Evolutionary conservation across 495 filamentous ascomycete genomes (phyloP), one percentile per base, ranked within the genome.

Genomic region (Aspergillus avenaceus): DNA sequence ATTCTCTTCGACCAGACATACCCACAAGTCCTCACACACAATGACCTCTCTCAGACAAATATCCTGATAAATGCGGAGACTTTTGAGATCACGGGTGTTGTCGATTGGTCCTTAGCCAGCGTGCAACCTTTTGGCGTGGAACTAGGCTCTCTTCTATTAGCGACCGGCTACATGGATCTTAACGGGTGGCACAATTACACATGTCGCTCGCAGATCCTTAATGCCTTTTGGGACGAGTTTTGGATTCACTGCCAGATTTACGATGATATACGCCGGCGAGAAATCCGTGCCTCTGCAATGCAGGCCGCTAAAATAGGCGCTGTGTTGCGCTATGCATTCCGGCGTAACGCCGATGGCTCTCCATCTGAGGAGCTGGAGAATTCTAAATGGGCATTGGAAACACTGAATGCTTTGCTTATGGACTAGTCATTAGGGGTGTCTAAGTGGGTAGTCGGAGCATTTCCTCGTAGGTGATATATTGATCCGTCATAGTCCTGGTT

Each of bases 81-180:
- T 3, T 55, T 56, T 25, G 55, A 65, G 41, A 61, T 68, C 37
- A 70, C 61, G 50, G 66, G 65, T 16, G 53, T 68, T 47, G 53
- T 68, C 34, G 61, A 70, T 54, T 70, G 63, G 66, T 61, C 65
- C 22, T 41, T 60, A 34, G 65, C 61, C 16, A 45, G 19, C 21
- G 40, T 66, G 18, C 48, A 59, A 32, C 65, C 66, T 0, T 66
- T 70, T 47, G 65, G 65, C 12, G 55, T 66, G 45, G 66, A 61
- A 25, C 49, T 70, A 22, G 52, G 58, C 37, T 45, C 51, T 51
- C 56, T 70, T 18, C 50, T 62, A 41, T 46, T 59, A 25, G 49
- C 32, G 31, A 62, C 52, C 23, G 63, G 61, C 14, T 64, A 56
- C 40, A 66, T 62, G 61, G 51, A 51, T 41, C 49, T 41, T 26